Evolutionary conservation across 1,284 basidiomycete species (phyloP), one percentile per base, ranked within the genome.

Genomic region (Chalciporus sp.): DNA sequence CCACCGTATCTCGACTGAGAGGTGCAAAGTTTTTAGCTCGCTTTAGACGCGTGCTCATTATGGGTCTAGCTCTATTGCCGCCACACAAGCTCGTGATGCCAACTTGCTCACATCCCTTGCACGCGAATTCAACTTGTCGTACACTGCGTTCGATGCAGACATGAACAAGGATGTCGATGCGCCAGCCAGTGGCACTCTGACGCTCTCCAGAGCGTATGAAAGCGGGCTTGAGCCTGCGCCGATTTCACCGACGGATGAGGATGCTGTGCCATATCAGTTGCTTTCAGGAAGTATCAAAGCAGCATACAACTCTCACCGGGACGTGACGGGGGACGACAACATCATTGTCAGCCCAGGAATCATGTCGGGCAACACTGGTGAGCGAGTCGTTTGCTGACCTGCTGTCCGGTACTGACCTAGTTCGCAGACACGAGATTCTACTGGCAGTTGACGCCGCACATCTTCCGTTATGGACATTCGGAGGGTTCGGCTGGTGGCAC

Each of bases 211-310:
- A 47, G 76, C 79, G 3, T 65, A 57, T 9, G 50, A 69, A 0
- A 19, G 37, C 5, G 73, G 71, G 12, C 72, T 84, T 14, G 78
- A 83, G 55, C 82, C 86, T 1, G 81, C 85, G 4, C 83, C 83
- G 0, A 68, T 80, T 27, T 79, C 84, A 14, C 79, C 83, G 0
- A 74, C 72, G 0, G 68, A 71, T 10, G 66, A 67, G 3, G 68
- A 75, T 17, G 75, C 77, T 0, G 71, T 60, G 2, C 75, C 81
- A n/a, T 86, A 75, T 67, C 63, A 64, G 16, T 57, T 84, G 16
- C 67, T 84, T 23, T 77, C 76, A 17, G 80, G 78, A 2, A 81
- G 77, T 9, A 81, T 83, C 60, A 77, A 76, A 55, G 70, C 76
- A 2, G 69, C 76, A 5, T 77, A 74, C 59, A 73, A 76, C 49